Evolutionary conservation across 495 filamentous ascomycete species (phyloP).

Genomic region (Talaromyces trachyspermus): DNA sequence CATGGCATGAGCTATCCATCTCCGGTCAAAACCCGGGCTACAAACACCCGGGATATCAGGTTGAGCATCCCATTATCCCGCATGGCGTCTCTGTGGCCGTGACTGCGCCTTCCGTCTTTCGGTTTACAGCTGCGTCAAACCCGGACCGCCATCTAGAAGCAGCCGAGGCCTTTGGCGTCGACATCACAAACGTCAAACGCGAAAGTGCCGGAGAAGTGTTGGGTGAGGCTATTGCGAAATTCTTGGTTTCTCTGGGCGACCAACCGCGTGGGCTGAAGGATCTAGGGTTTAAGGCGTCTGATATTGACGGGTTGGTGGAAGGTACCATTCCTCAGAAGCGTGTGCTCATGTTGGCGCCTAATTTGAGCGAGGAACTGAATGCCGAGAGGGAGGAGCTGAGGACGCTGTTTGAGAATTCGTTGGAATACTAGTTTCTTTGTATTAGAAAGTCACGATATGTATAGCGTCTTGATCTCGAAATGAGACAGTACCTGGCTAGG

Average conservation of each 20-base stretch:
- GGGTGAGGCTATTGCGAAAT: conserved; percentile 68
- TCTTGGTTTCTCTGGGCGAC: conserved; percentile 75
- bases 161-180: conserved; percentile 85
- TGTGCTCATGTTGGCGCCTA: conserved; percentile 87
- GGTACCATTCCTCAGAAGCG: conserved; percentile 87
- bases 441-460: too few species aligned
- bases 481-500: too few species aligned
- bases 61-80: conserved; percentile 72
- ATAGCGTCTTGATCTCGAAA: too few species aligned
- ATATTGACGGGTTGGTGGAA: conserved; percentile 80
- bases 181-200: conserved; percentile 74
- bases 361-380: conserved; percentile 56
- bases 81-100: conserved; percentile 95
- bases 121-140: conserved; percentile 83
- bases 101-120: conserved; percentile 88
- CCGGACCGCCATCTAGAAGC: conserved; percentile 85
- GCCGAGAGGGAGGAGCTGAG: conserved; percentile 59
- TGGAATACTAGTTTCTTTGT: conserved; percentile 51
- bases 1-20: conserved; percentile 98
- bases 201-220: conserved; percentile 85
- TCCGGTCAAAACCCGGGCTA: conserved; percentile 89
- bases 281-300: conserved; percentile 64
- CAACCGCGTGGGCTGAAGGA: conserved; percentile 82
- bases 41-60: conserved; percentile 74
- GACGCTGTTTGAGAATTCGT: conserved; percentile 55